Conservation (phyloP, 176 grass and related monocot genomes). For the Oryza brachyantha region DNA sequence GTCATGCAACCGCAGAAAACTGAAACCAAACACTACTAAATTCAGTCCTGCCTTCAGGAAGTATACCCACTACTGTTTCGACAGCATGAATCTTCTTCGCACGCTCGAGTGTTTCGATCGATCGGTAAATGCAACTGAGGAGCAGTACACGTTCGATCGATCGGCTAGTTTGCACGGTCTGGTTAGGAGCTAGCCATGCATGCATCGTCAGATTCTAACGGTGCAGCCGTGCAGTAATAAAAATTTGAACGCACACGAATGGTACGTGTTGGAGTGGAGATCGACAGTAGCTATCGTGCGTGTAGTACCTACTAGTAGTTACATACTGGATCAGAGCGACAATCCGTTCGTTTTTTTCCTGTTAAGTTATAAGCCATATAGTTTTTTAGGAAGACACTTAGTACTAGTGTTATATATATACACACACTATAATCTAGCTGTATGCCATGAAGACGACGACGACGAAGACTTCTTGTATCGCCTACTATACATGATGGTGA, state of each 20-base stretch:
- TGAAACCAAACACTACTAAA: neutral
- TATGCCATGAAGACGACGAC: too few species aligned
- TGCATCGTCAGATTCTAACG: neutral
- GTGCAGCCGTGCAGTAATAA: neutral
- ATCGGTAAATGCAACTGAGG: neutral
- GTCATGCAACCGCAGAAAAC: neutral
- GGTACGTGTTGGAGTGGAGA: neutral
- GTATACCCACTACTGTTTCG: neutral
- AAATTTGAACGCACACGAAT: neutral
- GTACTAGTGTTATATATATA: too few species aligned
- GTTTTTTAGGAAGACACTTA: too few species aligned
- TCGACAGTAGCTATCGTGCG: too few species aligned
- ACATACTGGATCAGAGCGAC: too few species aligned
- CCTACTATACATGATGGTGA: too few species aligned
- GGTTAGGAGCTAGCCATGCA: neutral
- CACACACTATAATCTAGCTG: too few species aligned
- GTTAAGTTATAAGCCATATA: neutral
- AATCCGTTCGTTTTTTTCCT: neutral
- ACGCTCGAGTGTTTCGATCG: neutral
- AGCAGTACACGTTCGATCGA: slow-evolving; percentile 26
- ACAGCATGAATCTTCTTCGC: neutral
- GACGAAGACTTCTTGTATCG: too few species aligned
- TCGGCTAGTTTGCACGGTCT: neutral
- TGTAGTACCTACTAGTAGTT: too few species aligned
- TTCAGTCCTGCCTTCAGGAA: neutral